A percentile compares a stretch with the other conserved stretches of the same genome.
phyloP scores from a whole-genome alignment of 2,329 filamentous ascomycete species.

The Karstenula rhodostoma region DNA sequence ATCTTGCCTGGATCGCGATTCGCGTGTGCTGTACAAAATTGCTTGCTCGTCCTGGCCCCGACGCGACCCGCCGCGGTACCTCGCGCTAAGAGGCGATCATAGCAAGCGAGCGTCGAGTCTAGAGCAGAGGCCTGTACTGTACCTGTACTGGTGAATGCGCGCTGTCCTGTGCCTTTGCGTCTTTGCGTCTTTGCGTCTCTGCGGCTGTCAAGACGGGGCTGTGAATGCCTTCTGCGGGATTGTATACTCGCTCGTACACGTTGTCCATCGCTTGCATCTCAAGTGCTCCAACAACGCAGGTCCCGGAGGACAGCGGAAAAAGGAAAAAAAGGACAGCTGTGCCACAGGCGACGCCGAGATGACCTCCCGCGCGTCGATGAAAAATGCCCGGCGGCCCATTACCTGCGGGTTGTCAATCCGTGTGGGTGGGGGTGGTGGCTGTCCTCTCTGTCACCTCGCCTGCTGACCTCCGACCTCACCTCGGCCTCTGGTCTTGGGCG shows the following conservation, averaged over 20 bases:
- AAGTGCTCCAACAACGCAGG: neutral
- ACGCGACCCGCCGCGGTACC: neutral
- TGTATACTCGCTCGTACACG: neutral
- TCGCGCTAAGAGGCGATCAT: slow-evolving; percentile 7
- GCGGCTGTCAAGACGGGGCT: neutral
- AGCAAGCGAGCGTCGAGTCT: neutral
- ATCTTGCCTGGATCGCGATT: slow-evolving; percentile 10
- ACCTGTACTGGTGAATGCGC: neutral
- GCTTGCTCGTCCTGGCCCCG: neutral
- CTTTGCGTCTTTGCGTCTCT: no score
- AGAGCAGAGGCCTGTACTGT: neutral
- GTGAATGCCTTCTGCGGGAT: neutral
- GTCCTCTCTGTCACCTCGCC: no score
- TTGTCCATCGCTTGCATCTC: neutral
- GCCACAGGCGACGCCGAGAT: neutral
- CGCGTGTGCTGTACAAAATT: slow-evolving; percentile 8
- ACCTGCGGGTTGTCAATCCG: neutral
- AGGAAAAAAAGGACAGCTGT: neutral
- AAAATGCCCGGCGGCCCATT: neutral
- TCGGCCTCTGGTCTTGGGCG: neutral
- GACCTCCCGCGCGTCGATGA: neutral
- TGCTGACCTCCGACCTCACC: neutral
- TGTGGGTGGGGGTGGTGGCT: neutral
- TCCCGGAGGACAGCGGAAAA: neutral
- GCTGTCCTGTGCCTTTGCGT: no score